A percentile compares a stretch with the other conserved stretches of the same genome.
phyloP scores from a whole-genome alignment of 768 basidiomycete genomes.

The Amanita inopinata region DNA sequence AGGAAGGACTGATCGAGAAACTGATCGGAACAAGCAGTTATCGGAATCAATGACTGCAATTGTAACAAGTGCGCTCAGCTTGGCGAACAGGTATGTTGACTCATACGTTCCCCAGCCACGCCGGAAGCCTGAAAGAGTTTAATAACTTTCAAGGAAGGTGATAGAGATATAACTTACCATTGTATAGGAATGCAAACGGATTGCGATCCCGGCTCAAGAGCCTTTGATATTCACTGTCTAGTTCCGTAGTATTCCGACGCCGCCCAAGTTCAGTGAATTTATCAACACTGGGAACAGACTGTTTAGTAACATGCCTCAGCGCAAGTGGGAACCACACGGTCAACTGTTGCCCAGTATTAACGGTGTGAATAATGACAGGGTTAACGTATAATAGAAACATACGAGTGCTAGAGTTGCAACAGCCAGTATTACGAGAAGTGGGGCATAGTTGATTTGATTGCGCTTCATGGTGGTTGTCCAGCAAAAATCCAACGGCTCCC shows the following conservation, averaged over 20 bases:
- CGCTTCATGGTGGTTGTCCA: conserved; percentile 72
- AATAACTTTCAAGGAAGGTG: conserved; percentile 6
- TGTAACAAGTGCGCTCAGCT: conserved; percentile 56
- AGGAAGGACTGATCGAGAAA: conserved; percentile 38
- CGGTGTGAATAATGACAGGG: not conserved
- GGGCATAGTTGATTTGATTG: conserved; percentile 62
- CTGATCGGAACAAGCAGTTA: conserved; percentile 63
- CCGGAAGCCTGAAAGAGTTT: conserved; percentile 49
- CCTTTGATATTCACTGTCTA: conserved; percentile 65
- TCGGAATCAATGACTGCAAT: conserved; percentile 58
- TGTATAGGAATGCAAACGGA: conserved; percentile 65
- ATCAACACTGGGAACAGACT: conserved; percentile 56
- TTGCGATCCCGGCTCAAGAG: conserved; percentile 52
- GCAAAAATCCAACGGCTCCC: conserved; percentile 62
- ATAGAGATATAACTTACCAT: conserved; percentile 31
- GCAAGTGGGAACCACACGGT: conserved; percentile 64
- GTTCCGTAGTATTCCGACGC: conserved; percentile 39
- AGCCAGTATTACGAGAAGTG: conserved; percentile 49
- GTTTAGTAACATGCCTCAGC: conserved; percentile 43
- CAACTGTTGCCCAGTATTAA: conserved; percentile 28
- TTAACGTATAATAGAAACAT: conserved; percentile 16
- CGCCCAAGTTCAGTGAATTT: conserved; percentile 64
- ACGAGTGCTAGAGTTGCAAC: conserved; percentile 41
- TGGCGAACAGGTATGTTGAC: conserved; percentile 57
- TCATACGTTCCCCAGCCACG: conserved; percentile 61